These are phyloP conservation scores for Chondrus crispus DNA, from an alignment of 23 red algal genomes.

Conservation along the genomic window DNA sequence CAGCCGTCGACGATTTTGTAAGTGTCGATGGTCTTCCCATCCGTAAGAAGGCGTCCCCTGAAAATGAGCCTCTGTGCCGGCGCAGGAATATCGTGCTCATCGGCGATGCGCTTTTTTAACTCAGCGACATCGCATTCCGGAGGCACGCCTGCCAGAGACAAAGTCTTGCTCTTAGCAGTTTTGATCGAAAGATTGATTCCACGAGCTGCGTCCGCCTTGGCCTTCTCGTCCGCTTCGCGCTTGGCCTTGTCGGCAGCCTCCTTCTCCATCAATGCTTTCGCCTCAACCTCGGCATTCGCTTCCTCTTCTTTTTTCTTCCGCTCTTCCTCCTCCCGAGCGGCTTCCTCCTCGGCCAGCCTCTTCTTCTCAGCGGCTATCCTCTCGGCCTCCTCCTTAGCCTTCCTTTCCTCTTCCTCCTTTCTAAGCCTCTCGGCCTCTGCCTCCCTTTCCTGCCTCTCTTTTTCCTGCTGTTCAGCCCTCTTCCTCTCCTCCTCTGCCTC, in stretches of 20 bases:
- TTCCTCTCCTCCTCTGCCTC: background rate
- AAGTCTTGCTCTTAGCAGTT: slow-evolving; percentile 20
- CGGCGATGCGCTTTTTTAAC: slow-evolving; percentile 39
- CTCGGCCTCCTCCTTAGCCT: background rate
- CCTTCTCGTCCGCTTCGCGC: background rate
- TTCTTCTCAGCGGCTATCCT: background rate
- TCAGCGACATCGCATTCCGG: background rate
- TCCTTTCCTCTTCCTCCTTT: slow-evolving; percentile 9
- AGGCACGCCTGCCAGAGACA: slow-evolving; percentile 7
- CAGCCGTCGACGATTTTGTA: slow-evolving; percentile 42
- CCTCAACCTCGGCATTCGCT: background rate
- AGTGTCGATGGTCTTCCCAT: slow-evolving; percentile 41
- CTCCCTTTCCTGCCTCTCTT: slow-evolving; percentile 16
- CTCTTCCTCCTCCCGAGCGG: slow-evolving; percentile 17
- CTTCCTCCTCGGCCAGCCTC: slow-evolving; percentile 9
- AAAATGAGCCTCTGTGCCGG: slow-evolving; percentile 58
- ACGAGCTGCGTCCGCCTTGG: background rate
- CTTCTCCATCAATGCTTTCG: background rate
- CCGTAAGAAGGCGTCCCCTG: slow-evolving; percentile 40
- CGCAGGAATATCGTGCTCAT: slow-evolving; percentile 21
- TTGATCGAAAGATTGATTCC: slow-evolving; percentile 49
- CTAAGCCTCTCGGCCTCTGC: background rate
- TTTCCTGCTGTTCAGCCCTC: slow-evolving; percentile 9
- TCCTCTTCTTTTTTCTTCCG: background rate
- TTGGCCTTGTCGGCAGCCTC: slow-evolving; percentile 18